Evolutionary conservation across 495 filamentous ascomycete species (phyloP).

Genomic region (Lasiosphaeriaceae sp.): DNA sequence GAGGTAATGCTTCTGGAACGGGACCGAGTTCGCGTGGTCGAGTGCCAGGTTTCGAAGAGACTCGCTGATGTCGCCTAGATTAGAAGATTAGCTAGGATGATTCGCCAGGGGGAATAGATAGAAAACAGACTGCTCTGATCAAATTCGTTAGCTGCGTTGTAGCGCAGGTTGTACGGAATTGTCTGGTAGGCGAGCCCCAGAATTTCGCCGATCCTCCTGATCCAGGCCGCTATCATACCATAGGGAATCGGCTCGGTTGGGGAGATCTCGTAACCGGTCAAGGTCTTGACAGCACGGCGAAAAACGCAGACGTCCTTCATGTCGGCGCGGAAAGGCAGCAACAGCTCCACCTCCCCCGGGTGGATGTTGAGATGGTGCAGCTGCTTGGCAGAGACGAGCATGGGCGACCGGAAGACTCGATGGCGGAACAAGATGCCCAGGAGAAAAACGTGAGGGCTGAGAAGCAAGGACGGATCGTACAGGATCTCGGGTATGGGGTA

Average conservation of each 20-base stretch:
- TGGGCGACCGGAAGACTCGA: constrained; percentile 4
- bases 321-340: not conserved
- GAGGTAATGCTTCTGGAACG: constrained; percentile 11
- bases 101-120: not conserved
- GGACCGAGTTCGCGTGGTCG: constrained; percentile 9
- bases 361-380: constrained; percentile 4
- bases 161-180: constrained; percentile 7
- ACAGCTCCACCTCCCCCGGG: constrained; percentile 4
- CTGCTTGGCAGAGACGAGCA: not conserved
- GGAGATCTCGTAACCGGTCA: constrained; percentile 6
- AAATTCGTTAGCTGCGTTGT: constrained; percentile 9
- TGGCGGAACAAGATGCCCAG: constrained; percentile 3
- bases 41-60: constrained; percentile 5
- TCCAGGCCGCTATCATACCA: constrained; percentile 2
- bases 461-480: not conserved
- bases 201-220: constrained; percentile 5
- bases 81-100: constrained; percentile 1
- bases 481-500: not conserved
- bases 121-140: constrained; percentile 7
- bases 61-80: constrained; percentile 4
- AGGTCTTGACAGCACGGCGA: constrained; percentile 6
- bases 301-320: constrained; percentile 8
- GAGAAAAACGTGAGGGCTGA: constrained; percentile 5
- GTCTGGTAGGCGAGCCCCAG: constrained; percentile 3
- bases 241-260: constrained; percentile 2